These are phyloP conservation scores for Ramalina peruviana DNA, from an alignment of 495 filamentous ascomycete genomes.

Conservation along the genomic window DNA sequence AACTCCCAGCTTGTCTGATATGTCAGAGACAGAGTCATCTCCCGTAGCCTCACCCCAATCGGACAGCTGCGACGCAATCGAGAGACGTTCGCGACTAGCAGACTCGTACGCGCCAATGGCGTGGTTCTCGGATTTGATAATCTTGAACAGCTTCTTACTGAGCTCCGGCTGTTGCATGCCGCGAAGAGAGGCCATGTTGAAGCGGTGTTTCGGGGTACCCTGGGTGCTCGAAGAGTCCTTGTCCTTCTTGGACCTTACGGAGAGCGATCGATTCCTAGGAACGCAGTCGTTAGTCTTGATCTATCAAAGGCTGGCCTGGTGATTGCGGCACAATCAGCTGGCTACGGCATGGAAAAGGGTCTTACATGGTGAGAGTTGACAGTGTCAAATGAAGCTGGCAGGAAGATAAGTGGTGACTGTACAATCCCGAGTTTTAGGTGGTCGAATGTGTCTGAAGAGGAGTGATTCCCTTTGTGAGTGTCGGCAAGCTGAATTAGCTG, in stretches of 20 bases:
- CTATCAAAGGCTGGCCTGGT: not conserved
- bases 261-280: slow-evolving; percentile 44
- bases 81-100: slow-evolving; percentile 65
- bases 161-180: slow-evolving; percentile 72
- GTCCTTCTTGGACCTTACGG: slow-evolving; percentile 41
- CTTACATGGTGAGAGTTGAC: too few species aligned
- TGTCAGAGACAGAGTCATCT: slow-evolving; percentile 74
- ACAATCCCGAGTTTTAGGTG: too few species aligned
- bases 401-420: too few species aligned
- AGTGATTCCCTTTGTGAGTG: too few species aligned
- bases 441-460: too few species aligned
- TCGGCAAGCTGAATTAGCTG: too few species aligned
- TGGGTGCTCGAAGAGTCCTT: slow-evolving; percentile 20
- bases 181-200: slow-evolving; percentile 71
- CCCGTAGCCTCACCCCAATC: slow-evolving; percentile 88
- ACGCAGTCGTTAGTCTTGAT: not conserved
- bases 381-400: too few species aligned
- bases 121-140: slow-evolving; percentile 86
- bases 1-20: slow-evolving; percentile 89
- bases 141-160: slow-evolving; percentile 66
- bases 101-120: slow-evolving; percentile 70
- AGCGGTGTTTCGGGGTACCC: slow-evolving; percentile 39
- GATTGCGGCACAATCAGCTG: not conserved
- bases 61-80: slow-evolving; percentile 78
- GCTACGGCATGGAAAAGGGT: too few species aligned